Evolutionary conservation across 495 filamentous ascomycete genomes (phyloP), one percentile per base, ranked within the genome.

Genomic region (Daldinia childiae): DNA sequence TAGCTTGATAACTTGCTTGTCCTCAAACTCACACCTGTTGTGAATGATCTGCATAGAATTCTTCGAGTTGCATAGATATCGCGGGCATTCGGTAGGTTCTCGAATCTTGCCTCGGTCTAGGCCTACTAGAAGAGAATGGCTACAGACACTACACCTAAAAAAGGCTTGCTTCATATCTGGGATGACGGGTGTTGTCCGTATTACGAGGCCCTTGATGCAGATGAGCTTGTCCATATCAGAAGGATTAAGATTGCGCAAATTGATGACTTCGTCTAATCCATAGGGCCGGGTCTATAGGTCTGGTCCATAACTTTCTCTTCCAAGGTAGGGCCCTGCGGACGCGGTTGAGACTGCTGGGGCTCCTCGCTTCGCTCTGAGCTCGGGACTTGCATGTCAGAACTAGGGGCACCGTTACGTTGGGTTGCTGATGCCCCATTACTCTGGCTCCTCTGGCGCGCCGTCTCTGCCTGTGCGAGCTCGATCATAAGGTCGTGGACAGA

Each of bases 31-130:
- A 70, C 93, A 98, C 60, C 95, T 92, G 79, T 99, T 98, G 84
- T 99, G 95, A 12, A 98, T 85, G 66, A 99, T 94, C 76, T 98
- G 93, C 96, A 99, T 98, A 26, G 93, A 95, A 77, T 99, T 98
- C 68, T 89, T 89, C 50, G 90, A 88, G 50, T 89, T 87, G 81
- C 95, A 99, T 50, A 90, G 87, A n/a, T 86, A 83, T 19, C 96
- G 90, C 9, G 95, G 94, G 74, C 95, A 99, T 71, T 88, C 83
- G 4, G 94, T 97, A 6, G 95, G 95, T 79, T 99, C 95, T 52
- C 92, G 90, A 69, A 99, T 99, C 80, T 93, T 94, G 74, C 95
- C 95, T 76, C 95, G 90, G 77, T 99, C 95, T 74, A 99, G 90
- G 55, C 93, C 90, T 52, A 98, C 93, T 68, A 91, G 91, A 36